Conservation (phyloP, 2,329 filamentous ascomycete species). For the Trichoderma atrobrunneum region DNA sequence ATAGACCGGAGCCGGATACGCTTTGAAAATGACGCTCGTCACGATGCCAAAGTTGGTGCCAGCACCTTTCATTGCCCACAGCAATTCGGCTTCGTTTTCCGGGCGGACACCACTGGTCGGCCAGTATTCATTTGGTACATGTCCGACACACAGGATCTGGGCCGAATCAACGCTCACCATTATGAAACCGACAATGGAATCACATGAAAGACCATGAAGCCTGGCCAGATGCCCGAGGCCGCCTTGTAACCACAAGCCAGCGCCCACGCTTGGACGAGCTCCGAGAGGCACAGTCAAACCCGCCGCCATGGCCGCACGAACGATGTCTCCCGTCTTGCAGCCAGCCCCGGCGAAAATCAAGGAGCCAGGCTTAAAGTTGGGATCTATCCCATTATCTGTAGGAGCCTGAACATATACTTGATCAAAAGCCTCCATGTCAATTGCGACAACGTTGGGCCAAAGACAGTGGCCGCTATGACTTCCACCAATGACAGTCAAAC, state of each 20-base stretch:
- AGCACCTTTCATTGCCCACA: conserved; percentile 59
- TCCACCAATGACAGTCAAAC: conserved; percentile 54
- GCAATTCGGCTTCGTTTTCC: conserved; percentile 48
- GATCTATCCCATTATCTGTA: conserved; percentile 24
- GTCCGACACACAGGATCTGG: conserved; percentile 49
- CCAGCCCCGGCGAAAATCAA: conserved; percentile 54
- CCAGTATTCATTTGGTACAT: conserved; percentile 45
- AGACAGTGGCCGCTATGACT: conserved; percentile 60
- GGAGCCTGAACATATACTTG: conserved; percentile 42
- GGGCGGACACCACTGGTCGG: conserved; percentile 42
- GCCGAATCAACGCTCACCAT: conserved; percentile 51
- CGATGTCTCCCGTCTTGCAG: conserved; percentile 54
- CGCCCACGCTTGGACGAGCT: conserved; percentile 60
- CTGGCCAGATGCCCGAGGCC: conserved; percentile 61
- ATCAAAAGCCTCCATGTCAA: conserved; percentile 59
- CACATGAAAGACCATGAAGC: conserved; percentile 55
- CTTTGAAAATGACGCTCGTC: conserved; percentile 50
- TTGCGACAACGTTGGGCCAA: conserved; percentile 47
- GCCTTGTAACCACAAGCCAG: conserved; percentile 62
- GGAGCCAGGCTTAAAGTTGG: conserved; percentile 20
- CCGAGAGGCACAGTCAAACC: conserved; percentile 59
- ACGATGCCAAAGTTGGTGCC: conserved; percentile 60
- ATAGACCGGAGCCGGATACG: conserved; percentile 43
- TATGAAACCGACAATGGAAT: conserved; percentile 59
- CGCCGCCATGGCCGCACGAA: conserved; percentile 43